Evolutionary conservation across 1,139 yeast genomes (phyloP), one percentile per base, ranked within the genome.

Genomic region (Candida sojae): DNA sequence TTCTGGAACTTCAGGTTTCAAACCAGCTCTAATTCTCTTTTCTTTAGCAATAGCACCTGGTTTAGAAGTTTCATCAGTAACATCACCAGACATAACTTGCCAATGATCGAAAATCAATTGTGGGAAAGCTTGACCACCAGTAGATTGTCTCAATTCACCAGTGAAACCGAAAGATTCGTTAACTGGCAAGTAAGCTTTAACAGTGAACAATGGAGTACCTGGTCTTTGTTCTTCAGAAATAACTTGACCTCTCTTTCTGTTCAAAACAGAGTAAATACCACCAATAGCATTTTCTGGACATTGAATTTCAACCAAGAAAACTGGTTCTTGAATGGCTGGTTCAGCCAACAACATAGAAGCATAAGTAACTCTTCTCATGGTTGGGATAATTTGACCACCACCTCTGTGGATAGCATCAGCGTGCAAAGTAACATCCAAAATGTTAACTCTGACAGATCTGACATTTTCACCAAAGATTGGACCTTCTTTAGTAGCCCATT

Each of bases 71-170:
- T 92, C 86, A 80, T 93, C 98, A 65, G 88, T 79, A 73, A 96
- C 96, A 77, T 90, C 95, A 79, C 97, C 96, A 64, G 73, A 70
- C 83, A 93, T 81, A 68, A 88, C 77, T 62, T 90, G 83, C 98
- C 98, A 93, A 79, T 93, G 99, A 77, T 92, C 98, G 80, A 93
- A 93, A 78, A 93, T 93, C 96, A 93, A 85, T 84, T 92, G 98
- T 82, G 99, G 99, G 98, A 93, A 93, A 77, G 99, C 99, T 86
- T 93, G 99, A 80, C 99, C 99, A 88, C 97, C 97, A 70, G 99
- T 93, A 71, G 98, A 97, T 83, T 92, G 97, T 86, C 99, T 91
- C 75, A 93, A 88, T 72, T 91, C 96, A 82, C 96, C 93, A 68
- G 97, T 88, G 97, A 93, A 93, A 88, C 99, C 99, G 86, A 93